Conservation (phyloP, 371 early-diverging fungal genomes). For the Cokeromyces recurvatus region DNA sequence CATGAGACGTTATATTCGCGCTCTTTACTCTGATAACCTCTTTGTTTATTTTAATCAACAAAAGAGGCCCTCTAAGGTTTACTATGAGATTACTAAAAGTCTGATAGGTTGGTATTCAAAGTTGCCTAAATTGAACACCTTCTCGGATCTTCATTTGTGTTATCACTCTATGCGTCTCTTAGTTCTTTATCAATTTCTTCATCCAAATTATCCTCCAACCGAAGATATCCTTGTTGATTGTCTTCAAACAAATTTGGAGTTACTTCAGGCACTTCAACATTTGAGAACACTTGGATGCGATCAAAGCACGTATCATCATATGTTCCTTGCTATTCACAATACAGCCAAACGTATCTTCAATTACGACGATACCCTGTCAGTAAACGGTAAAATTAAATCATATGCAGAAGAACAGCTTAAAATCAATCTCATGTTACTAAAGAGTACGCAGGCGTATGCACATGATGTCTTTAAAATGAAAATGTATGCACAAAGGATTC, state of each 20-base stretch:
- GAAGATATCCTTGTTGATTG: constrained; percentile 29
- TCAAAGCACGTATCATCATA: constrained; percentile 47
- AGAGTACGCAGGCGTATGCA: constrained; percentile 36
- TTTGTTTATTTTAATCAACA: constrained; percentile 5
- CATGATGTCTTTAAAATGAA: constrained; percentile 43
- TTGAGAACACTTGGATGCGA: constrained; percentile 36
- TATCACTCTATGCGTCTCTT: constrained; percentile 41
- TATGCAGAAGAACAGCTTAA: constrained; percentile 29
- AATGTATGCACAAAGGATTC: constrained; percentile 38
- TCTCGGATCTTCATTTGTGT: constrained; percentile 28
- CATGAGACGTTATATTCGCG: constrained; percentile 38
- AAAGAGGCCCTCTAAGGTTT: constrained; percentile 20
- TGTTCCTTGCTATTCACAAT: constrained; percentile 47
- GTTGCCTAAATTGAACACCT: constrained; percentile 3
- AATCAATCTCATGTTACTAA: constrained; percentile 30
- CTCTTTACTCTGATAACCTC: constrained; percentile 19
- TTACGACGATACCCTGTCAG: neutral
- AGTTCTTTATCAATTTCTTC: constrained; percentile 36
- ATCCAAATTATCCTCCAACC: constrained; percentile 15
- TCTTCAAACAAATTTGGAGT: constrained; percentile 29
- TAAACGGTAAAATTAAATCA: neutral
- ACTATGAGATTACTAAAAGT: constrained; percentile 25
- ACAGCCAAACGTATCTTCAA: constrained; percentile 30
- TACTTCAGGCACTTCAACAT: constrained; percentile 27
- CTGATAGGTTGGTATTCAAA: constrained; percentile 24